Conservation (phyloP, 352 stramenopile species). For the Globisporangium apiculatum region DNA sequence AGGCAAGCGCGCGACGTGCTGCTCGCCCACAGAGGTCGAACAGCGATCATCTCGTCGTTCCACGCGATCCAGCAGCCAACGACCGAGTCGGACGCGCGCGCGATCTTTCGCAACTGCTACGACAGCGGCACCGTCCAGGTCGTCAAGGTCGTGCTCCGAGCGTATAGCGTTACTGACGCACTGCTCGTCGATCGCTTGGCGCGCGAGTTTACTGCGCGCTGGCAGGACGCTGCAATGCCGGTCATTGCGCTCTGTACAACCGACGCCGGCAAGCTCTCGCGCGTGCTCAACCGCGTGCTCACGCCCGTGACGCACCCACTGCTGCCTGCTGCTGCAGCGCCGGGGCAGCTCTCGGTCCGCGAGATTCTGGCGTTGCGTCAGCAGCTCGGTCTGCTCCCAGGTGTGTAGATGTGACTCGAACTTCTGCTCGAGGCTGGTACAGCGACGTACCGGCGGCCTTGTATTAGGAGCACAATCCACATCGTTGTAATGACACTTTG, state of each 20-base stretch:
- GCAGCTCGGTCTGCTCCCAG: conserved; percentile 77
- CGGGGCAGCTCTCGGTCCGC: conserved; percentile 92
- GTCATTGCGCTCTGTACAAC: conserved; percentile 94
- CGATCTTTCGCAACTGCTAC: conserved; percentile 71
- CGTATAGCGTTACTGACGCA: conserved; percentile 67
- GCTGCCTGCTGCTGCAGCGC: conserved; percentile 90
- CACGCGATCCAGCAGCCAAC: conserved; percentile 54
- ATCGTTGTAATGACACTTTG: no score
- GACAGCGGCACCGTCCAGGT: conserved; percentile 68
- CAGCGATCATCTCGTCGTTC: conserved; percentile 74
- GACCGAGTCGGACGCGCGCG: conserved; percentile 33
- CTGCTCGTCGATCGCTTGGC: conserved; percentile 78
- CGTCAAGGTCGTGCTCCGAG: conserved; percentile 90
- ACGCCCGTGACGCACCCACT: conserved; percentile 94
- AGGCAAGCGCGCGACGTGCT: conserved; percentile 56
- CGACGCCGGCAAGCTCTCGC: conserved; percentile 87
- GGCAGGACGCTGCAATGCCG: conserved; percentile 73
- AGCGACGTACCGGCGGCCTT: conserved; percentile 7
- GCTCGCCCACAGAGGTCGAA: conserved; percentile 29
- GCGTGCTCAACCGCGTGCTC: conserved; percentile 93
- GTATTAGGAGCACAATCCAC: neutral
- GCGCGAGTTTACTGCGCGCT: conserved; percentile 38
- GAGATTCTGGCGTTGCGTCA: conserved; percentile 90
- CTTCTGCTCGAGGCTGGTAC: no score
- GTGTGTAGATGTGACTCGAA: conserved; percentile 35